Evolutionary conservation across 2,329 filamentous ascomycete genomes (phyloP), one percentile per base, ranked within the genome.

Genomic region (Balansia obtecta): DNA sequence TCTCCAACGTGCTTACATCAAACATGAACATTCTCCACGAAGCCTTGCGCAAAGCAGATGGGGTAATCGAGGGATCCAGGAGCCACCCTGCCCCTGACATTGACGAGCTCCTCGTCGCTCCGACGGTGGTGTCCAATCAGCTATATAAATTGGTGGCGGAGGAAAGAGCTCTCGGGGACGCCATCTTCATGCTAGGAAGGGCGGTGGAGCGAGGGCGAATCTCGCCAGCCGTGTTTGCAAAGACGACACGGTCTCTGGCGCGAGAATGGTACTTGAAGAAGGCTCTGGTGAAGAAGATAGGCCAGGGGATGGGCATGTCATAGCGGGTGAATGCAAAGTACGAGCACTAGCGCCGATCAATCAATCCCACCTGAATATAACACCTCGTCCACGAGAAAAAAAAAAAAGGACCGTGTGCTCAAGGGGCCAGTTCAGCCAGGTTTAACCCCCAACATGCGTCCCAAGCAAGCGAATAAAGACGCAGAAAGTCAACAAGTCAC

Each of bases 91-190:
- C 83, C 1, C 89, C 90, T 0, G 80, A 83, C 45, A 85, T 97
- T 46, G 93, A 98, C 64, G 89, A 95, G 53, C 76, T 97, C 34
- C 74, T 98, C 2, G 88, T 96, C n/a, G 88, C 90, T 3, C 89
- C 91, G 1, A 96, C 88, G 0, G 85, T 96, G 1, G 93, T 96
- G 4, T 88, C 86, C 0, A 90, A 91, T 56, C 93, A 98, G 71
- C 71, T 98, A 20, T 98, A 97, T 67, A 82, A 83, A 45, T 73
- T 94, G 2, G 87, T 90, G 30, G 88, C 89, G 1, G 93, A 98
- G 63, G 91, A 96, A 68, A 77, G 85, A 56, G 89, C 86, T 2
- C 77, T 95, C 45, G 85, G 85, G 33, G 91, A 96, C 63, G 86
- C 88, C 2, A 81, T 97, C 55, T 95, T 93, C 61, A 83, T 89